phyloP scores from a whole-genome alignment of 2,329 filamentous ascomycete genomes.

The Juglanconis oblonga region DNA sequence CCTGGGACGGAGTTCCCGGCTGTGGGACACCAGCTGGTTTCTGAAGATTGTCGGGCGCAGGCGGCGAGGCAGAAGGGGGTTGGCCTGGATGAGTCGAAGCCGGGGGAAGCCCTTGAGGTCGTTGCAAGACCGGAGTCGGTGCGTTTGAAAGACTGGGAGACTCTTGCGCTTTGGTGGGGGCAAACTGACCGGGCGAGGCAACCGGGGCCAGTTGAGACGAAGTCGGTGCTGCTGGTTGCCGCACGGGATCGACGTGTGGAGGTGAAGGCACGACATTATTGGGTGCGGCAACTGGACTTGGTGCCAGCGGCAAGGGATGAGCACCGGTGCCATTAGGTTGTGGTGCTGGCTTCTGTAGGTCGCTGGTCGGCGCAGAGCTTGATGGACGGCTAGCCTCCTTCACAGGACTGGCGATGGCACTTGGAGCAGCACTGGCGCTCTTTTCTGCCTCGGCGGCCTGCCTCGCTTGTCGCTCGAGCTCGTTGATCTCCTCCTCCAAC shows the following conservation, averaged over 20 bases:
- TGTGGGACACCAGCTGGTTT: conserved; percentile 31
- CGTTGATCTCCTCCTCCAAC: conserved; percentile 65
- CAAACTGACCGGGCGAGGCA: background rate
- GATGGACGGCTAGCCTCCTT: conserved; percentile 9
- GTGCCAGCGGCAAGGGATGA: conserved; percentile 5
- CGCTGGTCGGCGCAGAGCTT: conserved; percentile 4
- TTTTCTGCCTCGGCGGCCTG: conserved; percentile 23
- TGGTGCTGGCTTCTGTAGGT: conserved; percentile 1
- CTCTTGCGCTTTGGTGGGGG: conserved; percentile 4
- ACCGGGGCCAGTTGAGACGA: conserved; percentile 1
- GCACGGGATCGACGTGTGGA: conserved; percentile 1
- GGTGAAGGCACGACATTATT: background rate
- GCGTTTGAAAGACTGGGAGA: conserved; percentile 8
- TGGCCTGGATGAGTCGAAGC: conserved; percentile 26
- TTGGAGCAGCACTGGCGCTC: conserved; percentile 15
- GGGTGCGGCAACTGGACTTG: conserved; percentile 7
- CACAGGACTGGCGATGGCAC: background rate
- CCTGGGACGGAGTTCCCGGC: conserved; percentile 25
- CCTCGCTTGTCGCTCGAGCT: conserved; percentile 53
- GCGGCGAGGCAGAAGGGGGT: conserved; percentile 25
- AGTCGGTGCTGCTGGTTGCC: conserved; percentile 7
- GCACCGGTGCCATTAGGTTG: conserved; percentile 17
- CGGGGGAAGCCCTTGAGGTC: conserved; percentile 33
- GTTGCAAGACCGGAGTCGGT: conserved; percentile 35
- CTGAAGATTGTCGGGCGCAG: conserved; percentile 29